phyloP scores from a whole-genome alignment of 2,329 filamentous ascomycete genomes.

The Xylariaceae sp. region DNA sequence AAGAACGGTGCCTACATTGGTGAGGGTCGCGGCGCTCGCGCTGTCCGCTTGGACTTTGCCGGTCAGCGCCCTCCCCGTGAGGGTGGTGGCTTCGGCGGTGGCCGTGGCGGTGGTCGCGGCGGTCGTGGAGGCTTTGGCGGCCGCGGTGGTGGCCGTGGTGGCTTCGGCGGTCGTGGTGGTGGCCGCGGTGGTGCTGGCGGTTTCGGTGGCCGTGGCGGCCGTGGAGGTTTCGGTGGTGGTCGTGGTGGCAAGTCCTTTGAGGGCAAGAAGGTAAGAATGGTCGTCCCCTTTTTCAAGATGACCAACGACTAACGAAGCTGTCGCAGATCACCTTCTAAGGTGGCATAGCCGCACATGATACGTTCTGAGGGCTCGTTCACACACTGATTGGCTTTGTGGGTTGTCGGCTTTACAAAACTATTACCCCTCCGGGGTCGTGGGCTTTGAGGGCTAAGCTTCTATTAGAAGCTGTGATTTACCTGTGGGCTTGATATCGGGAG shows the following conservation, averaged over 20 bases:
- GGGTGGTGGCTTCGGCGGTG: constrained; percentile 38
- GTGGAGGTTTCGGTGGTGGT: constrained; percentile 41
- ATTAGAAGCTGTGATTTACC: constrained; percentile 46
- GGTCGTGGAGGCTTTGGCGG: constrained; percentile 47
- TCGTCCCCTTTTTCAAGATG: neutral
- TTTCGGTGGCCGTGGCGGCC: constrained; percentile 46
- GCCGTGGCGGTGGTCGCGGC: constrained; percentile 48
- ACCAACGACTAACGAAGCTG: constrained; percentile 4
- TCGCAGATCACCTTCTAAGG: constrained; percentile 45
- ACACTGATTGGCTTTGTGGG: constrained; percentile 50
- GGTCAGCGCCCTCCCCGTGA: constrained; percentile 59
- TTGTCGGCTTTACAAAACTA: constrained; percentile 49
- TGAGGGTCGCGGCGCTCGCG: constrained; percentile 63
- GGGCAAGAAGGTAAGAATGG: constrained; percentile 60
- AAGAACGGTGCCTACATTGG: constrained; percentile 63
- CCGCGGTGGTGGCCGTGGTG: constrained; percentile 47
- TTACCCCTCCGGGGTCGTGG: constrained; percentile 41
- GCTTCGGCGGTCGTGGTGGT: constrained; percentile 40
- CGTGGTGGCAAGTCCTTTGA: constrained; percentile 56
- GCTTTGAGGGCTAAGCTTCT: constrained; percentile 49
- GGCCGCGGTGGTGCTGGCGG: constrained; percentile 43
- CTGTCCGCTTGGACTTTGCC: constrained; percentile 79
- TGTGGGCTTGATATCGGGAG: constrained; percentile 46
- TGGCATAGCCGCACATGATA: constrained; percentile 36
- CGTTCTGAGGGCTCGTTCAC: constrained; percentile 41